Base-by-base conservation (phyloP, 164 flowering plant species). In the Kalanchoe fedtschenkoi region DNA sequence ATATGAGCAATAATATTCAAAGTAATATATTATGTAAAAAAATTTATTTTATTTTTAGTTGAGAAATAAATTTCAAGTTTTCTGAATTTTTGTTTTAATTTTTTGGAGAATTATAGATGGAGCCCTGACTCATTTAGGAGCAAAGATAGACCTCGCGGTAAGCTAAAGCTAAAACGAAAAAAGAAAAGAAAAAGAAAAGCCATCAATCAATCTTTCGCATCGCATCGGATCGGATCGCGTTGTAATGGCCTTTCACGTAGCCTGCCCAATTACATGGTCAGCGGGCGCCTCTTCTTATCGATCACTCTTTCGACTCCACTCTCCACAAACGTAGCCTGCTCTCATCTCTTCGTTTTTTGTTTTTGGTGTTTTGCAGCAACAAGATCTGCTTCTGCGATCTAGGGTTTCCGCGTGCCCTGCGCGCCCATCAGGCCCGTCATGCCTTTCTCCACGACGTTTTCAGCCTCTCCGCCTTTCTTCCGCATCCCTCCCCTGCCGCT, bases 191-290 rank as follows among this genome's bases (percentile, higher is more conserved):
- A n/a, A 33, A 7, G 14, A 57, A 10, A 24, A 33, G 10, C 2
- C 15, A 26, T 28, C 34, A 32, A 17, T 13, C 3, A 22, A 3
- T 7, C 13, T 30, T 26, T 26, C 14, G 55, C 24, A 6, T 47
- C 39, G n/a, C n/a, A n/a, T n/a, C n/a, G n/a, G n/a, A n/a, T 58
- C 61, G 38, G 11, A 4, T 14, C 29, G 38, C 9, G 10, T 34
- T 38, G 61, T 58, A 58, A 88, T 88, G 98, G 97, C 98, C 78
- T 93, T 93, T 84, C 99, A 93, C 79, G 91, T 87, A 63, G 92
- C 95, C 75, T 93, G 99, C 78, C 97, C 99, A 78, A 88, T 93
- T 79, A 90, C 99, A 66, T 87, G 97, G 99, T 92, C 73, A 56
- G 64, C 10, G 9, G 61, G 59, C 39, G 58, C 42, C 24, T 46